Base-by-base conservation (phyloP, 192 early-diverging fungal species). In the Rhizophagus sp. region DNA sequence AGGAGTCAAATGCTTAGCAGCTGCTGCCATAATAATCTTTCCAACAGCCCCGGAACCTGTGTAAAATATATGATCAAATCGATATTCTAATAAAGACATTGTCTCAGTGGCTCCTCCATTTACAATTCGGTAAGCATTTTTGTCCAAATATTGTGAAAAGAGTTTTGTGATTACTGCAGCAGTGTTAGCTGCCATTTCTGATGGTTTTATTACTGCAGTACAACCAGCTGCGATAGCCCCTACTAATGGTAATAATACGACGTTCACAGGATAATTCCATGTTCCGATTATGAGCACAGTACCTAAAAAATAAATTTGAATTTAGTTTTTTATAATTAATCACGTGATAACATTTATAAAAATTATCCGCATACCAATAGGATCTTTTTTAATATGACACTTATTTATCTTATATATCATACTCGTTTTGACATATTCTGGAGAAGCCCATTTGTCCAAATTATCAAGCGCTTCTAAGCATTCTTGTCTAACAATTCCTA, bases 11-110 rank as follows among this genome's bases (percentile, higher is more conserved):
- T 95, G 84, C 82, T 96, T 92, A 22, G 94, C 92, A 30, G 96
- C 96, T 27, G 96, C 96, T 19, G 66, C 57, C 88, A 95, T 94
- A 33, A 98, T 88, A 36, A 97, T 89, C 79, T 91, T 93, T 52
- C 92, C 97, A 41, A 99, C 93, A 19, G 73, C 57, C 12, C 90
- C 90, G 80, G 89, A 93, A 73, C 97, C 97, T 1, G 97, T 99
- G 85, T 96, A 99, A 76, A 95, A 95, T 80, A 96, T 97, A 83
- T 96, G 93, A 84, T 99, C 95, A 76, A 96, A 97, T 66, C 88
- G 88, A 41, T 93, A 83, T 50, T 87, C 83, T n/a, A 98, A 89
- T 73, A 99, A 84, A 27, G 57, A 73, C 1, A 94, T 93, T 2
- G 96, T 93, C 84, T 97, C 92, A 6, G 79, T 75, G 4, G 91